phyloP scores from a whole-genome alignment of 1,139 yeast species.

The Wickerhamiella pararugosa region DNA sequence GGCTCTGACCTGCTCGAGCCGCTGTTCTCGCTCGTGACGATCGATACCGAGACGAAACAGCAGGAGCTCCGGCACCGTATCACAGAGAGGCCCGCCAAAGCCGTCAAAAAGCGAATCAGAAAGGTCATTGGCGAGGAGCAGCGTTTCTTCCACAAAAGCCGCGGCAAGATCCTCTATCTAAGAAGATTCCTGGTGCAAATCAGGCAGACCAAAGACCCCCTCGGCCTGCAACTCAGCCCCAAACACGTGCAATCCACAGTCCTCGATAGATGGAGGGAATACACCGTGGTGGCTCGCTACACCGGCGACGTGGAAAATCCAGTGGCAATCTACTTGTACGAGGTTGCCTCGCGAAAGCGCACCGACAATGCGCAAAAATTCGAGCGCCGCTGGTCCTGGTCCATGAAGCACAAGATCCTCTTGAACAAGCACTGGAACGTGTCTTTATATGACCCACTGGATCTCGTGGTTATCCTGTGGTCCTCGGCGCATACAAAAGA shows the following conservation, averaged over 20 bases:
- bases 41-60: neutral
- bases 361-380: conserved; percentile 7
- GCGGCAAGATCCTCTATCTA: conserved; percentile 49
- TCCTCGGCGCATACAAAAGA: conserved; percentile 15
- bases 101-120: neutral
- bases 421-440: conserved; percentile 24
- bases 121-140: neutral
- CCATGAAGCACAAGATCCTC: conserved; percentile 14
- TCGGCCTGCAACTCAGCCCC: conserved; percentile 8
- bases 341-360: conserved; percentile 15
- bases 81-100: neutral
- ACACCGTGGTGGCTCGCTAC: conserved; percentile 47
- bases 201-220: conserved; percentile 17
- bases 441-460: conserved; percentile 47
- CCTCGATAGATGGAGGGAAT: conserved; percentile 65
- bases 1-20: neutral
- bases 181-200: conserved; percentile 51
- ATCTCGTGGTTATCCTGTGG: conserved; percentile 50
- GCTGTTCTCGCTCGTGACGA: neutral
- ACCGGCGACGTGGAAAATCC: conserved; percentile 37
- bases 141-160: conserved; percentile 17
- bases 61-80: conserved; percentile 1
- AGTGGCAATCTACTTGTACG: conserved; percentile 46
- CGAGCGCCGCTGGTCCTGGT: conserved; percentile 12
- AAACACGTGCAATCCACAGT: conserved; percentile 34